Percentiles rank a stretch among this genome's conserved stretches.
phyloP scores from a whole-genome alignment of 2,329 filamentous ascomycete species.

The Colletotrichum lupini region DNA sequence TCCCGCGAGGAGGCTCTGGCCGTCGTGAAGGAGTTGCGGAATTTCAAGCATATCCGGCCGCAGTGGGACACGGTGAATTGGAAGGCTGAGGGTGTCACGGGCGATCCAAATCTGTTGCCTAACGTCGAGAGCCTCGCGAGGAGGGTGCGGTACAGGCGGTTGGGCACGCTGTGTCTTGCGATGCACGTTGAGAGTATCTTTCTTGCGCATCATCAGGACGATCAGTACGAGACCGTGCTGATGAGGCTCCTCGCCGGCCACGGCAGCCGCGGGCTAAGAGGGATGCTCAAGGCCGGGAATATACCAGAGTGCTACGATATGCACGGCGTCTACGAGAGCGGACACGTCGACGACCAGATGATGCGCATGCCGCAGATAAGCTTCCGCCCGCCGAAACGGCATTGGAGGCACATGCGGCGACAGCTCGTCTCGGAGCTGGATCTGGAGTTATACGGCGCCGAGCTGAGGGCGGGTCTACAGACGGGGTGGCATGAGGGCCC shows the following conservation, averaged over 20 bases:
- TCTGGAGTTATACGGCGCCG: conserved; percentile 41
- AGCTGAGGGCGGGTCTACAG: conserved; percentile 20
- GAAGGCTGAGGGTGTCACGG: conserved; percentile 46
- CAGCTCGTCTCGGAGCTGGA: conserved; percentile 40
- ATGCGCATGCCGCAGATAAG: conserved; percentile 49
- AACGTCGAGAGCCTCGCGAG: conserved; percentile 85
- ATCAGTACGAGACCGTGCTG: conserved; percentile 90
- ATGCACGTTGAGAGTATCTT: conserved; percentile 70
- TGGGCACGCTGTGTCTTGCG: conserved; percentile 71
- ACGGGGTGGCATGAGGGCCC: conserved; percentile 33
- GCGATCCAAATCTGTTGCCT: conserved; percentile 52
- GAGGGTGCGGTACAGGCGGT: conserved; percentile 74
- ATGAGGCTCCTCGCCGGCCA: conserved; percentile 80
- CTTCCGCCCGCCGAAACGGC: conserved; percentile 45
- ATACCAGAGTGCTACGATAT: conserved; percentile 89
- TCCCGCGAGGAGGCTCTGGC: conserved; percentile 63
- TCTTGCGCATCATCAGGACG: conserved; percentile 88
- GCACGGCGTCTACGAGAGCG: conserved; percentile 77
- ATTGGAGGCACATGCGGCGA: conserved; percentile 35
- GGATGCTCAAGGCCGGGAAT: conserved; percentile 71
- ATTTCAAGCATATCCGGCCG: conserved; percentile 44
- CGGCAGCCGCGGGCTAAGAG: conserved; percentile 75
- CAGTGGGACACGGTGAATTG: conserved; percentile 58
- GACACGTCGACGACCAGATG: conserved; percentile 61
- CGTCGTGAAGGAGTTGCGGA: conserved; percentile 55